Base-by-base conservation (phyloP, 2,329 filamentous ascomycete genomes). In the Talaromyces sp. region DNA sequence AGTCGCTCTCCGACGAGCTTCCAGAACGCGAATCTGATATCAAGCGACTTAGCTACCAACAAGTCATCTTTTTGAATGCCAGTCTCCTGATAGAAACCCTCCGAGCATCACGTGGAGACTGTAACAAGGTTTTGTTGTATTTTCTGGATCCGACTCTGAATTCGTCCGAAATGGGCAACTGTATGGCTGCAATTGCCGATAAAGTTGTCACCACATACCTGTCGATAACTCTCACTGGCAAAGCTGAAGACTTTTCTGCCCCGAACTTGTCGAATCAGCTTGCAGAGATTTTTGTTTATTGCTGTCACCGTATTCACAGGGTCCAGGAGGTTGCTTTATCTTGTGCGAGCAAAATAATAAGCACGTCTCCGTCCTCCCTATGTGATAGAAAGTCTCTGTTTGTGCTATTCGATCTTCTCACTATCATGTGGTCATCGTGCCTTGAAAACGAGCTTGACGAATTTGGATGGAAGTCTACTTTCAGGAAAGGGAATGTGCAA, bases 361-460 rank as follows among this genome's bases (percentile, higher is more conserved):
- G 81, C 12, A 87, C 91, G 65, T 88, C 96, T 5, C 95, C 95
- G 1, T 97, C 95, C 3, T 89, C 91, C 2, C 82, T 99, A 16
- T 98, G 94, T 71, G 90, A 97, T 70, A 90, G 90, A 67, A 88
- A 89, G 6, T 96, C 96, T 1, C 81, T 99, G 0, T 99, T 98
- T 76, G 92, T 94, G 1, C 82, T 99, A 16, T 82, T 99, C 9
- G 96, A 99, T 74, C 84, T 99, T 4, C 80, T 99, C 18, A 94
- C 92, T 3, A 84, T 99, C 31, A 92, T 99, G 89, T 99, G 94
- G 94, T 87, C 87, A 55, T 94, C 92, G 70, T 99, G 95, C 72
- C 81, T 99, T 16, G 94, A 99, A 73, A 90, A 90, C 12, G 95
- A 99, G 74, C 93, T 93, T 0, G 94, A 99, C 68, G 87, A 96